Percentiles rank a stretch among this genome's conserved stretches.
phyloP scores from a whole-genome alignment of 345 rosid genomes.

The Eucalyptus viminalis region DNA sequence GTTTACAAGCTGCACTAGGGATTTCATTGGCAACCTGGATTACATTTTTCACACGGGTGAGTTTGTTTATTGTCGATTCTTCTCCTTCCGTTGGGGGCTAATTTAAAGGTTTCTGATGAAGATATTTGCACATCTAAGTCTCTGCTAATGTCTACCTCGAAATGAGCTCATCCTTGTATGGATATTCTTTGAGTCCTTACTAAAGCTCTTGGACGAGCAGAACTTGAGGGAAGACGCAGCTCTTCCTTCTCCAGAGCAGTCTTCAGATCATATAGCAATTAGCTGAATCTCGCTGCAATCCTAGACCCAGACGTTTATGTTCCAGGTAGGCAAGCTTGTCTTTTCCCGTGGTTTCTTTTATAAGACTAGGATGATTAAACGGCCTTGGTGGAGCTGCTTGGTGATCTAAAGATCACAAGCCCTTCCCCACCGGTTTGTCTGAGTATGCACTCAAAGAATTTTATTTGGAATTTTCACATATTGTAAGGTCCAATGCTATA shows the following conservation, averaged over 20 bases:
- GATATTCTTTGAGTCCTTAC: constrained; percentile 34
- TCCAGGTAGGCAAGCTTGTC: not conserved
- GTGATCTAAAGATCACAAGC: not conserved
- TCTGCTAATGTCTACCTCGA: too few relatives aligned
- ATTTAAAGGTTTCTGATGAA: too few relatives aligned
- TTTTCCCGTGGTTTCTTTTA: not conserved
- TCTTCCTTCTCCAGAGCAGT: constrained; percentile 98
- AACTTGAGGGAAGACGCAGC: constrained; percentile 90
- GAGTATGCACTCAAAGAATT: not conserved
- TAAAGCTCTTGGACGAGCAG: constrained; percentile 94
- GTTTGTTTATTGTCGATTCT: not conserved
- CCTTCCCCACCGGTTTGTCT: not conserved
- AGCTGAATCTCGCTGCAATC: constrained; percentile 87
- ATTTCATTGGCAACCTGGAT: not conserved
- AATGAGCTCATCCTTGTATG: not conserved
- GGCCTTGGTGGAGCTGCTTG: not conserved
- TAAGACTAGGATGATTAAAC: not conserved
- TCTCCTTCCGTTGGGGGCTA: too few relatives aligned
- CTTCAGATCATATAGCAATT: constrained; percentile 94
- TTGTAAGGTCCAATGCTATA: not conserved
- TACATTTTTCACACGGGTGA: constrained; percentile 11
- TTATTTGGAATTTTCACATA: not conserved
- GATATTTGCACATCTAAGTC: not conserved
- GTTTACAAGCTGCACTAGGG: constrained; percentile 59
- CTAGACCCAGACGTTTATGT: constrained; percentile 73